Conservation (phyloP, 2,329 filamentous ascomycete genomes). For the Colletotrichum abscissum region DNA sequence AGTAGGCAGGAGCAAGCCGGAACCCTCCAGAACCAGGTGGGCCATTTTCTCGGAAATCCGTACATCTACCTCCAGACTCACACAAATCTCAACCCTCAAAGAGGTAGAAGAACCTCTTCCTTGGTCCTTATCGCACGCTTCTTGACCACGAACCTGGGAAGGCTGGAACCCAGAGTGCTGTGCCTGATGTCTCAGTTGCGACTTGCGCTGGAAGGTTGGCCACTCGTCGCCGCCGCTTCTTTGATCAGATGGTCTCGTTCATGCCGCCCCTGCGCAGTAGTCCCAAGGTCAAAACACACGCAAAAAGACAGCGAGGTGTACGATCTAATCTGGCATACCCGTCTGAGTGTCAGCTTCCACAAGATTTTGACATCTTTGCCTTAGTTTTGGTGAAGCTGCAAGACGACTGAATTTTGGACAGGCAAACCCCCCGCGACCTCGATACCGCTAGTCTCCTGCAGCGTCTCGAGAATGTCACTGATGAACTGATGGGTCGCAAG, state of each 20-base stretch:
- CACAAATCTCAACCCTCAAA: accelerated
- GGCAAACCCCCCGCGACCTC: background rate
- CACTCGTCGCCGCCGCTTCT: constrained; percentile 30
- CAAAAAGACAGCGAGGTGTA: background rate
- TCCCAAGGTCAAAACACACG: background rate
- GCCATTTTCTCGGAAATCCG: background rate
- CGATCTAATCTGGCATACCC: background rate
- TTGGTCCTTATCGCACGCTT: constrained; percentile 8
- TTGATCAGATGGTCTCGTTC: constrained; percentile 35
- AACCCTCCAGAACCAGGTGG: constrained; percentile 52
- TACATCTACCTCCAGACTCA: background rate
- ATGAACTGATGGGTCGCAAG: constrained; percentile 26
- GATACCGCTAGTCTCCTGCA: constrained; percentile 10
- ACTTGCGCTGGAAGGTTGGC: constrained; percentile 31
- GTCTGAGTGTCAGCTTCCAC: background rate
- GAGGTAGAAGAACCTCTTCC: constrained; percentile 4
- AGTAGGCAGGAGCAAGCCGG: constrained; percentile 37
- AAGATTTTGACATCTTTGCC: background rate
- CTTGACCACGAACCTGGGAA: constrained; percentile 22
- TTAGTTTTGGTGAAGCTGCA: background rate
- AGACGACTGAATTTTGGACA: background rate
- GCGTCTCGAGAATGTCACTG: constrained; percentile 11
- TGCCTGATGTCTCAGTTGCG: constrained; percentile 33
- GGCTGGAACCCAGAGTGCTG: constrained; percentile 31
- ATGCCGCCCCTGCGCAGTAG: constrained; percentile 15